Evolutionary conservation across 768 basidiomycete species (phyloP).

Genomic region (Multifurca ochricompacta): DNA sequence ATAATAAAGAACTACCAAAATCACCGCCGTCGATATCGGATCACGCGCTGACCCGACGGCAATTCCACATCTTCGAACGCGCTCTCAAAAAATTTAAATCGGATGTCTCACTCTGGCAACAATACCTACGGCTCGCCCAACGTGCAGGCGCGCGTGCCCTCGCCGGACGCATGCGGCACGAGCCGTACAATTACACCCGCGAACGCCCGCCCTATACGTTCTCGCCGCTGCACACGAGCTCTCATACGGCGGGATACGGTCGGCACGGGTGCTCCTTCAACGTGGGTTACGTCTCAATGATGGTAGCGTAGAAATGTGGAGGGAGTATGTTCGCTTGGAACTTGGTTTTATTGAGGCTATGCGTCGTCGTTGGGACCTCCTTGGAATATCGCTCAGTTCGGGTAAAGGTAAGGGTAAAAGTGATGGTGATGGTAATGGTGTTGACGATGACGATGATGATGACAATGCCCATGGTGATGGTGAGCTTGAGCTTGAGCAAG

Average conservation of each 20-base stretch:
- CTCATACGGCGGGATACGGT: constrained; percentile 59
- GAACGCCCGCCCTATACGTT: constrained; percentile 69
- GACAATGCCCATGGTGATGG: constrained; percentile 27
- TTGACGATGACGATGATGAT: constrained; percentile 21
- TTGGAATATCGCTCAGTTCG: constrained; percentile 49
- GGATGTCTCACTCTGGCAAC: constrained; percentile 81
- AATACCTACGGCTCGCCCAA: constrained; percentile 82
- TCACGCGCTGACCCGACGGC: constrained; percentile 75
- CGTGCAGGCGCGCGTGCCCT: constrained; percentile 70
- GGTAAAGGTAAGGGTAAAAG: constrained; percentile 29
- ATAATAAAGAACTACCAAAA: constrained; percentile 2
- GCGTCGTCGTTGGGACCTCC: constrained; percentile 67
- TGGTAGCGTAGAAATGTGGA: constrained; percentile 73
- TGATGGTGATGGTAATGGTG: constrained; percentile 25
- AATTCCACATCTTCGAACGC: constrained; percentile 87
- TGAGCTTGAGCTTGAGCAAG: constrained; percentile 12
- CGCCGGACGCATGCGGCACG: constrained; percentile 78
- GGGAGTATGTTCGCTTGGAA: constrained; percentile 88
- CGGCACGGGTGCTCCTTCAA: constrained; percentile 76
- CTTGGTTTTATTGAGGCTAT: constrained; percentile 77
- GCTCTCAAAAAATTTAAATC: constrained; percentile 83
- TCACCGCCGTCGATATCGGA: constrained; percentile 62
- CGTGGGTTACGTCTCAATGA: constrained; percentile 76
- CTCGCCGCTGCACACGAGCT: constrained; percentile 81
- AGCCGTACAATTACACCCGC: constrained; percentile 86